Evolutionary conservation across 495 filamentous ascomycete genomes (phyloP), one percentile per base, ranked within the genome.

Genomic region (Parathielavia hyrcaniae): DNA sequence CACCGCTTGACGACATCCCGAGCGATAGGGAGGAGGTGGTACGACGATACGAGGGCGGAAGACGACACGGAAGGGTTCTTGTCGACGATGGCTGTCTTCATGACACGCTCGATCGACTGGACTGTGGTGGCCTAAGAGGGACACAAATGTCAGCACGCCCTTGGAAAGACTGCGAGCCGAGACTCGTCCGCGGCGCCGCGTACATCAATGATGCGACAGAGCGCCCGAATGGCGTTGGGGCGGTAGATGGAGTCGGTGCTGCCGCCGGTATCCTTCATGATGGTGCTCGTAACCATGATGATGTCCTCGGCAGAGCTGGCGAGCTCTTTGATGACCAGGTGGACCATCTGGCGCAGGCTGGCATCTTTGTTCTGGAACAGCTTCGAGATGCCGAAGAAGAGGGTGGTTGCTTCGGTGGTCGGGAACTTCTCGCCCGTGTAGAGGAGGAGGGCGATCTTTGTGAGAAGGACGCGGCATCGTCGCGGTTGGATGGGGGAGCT

Each of bases 351-450:
- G 66, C 93, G 90, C 72, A 99, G 81, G 61, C 89, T 90, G 64
- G 91, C 89, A 84, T 99, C 93, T 73, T 96, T 96, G 75, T 97
- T 97, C 77, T 99, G 93, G 80, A 99, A 99, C 57, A 99, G 84
- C 78, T 99, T 99, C 59, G 91, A 96, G 72, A 99, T 97, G 60
- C 92, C 91, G 75, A 99, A 97, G 82, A 99, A 99, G 57, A 99
- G 88, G 45, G 89, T 90, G 32, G 93, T 99, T 61, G 93, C 93
- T 81, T 99, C 93, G 65, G 95, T 93, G 62, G 87, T 90, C 43
- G 91, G 93, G 79, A 97, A 97, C 63, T 83, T 87, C 79, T 99
- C 93, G 60, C 95, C 93, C 26, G 91, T 97, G 75, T 97, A 96
- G 61, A 97, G 79, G 65, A 97, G 86, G 60, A 97, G 87, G 51